These are phyloP conservation scores for Linum tenue DNA, from an alignment of 345 rosid genomes.

Conservation along the genomic window DNA sequence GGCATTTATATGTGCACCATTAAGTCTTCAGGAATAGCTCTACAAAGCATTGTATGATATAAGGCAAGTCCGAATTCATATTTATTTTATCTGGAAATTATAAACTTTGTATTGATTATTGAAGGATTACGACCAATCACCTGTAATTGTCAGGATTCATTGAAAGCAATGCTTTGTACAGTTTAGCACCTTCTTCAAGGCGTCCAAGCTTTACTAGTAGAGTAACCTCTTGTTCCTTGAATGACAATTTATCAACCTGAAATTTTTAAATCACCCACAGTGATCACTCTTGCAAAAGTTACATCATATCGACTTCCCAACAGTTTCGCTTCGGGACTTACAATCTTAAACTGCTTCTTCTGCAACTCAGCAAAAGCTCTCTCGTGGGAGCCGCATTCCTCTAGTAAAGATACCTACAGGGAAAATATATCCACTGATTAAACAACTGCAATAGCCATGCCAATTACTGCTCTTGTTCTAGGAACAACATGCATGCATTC, in stretches of 20 bases:
- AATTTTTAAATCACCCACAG: conserved; percentile 14
- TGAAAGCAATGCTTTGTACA: conserved; percentile 61
- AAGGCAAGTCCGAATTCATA: no score
- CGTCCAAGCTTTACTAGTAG: conserved; percentile 66
- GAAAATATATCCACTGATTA: conserved; percentile 2
- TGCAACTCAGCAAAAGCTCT: conserved; percentile 78
- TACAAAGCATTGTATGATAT: no score
- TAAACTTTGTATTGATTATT: no score
- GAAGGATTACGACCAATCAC: conserved; percentile 22
- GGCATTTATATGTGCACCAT: no score
- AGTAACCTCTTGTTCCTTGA: conserved; percentile 82
- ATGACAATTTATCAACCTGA: conserved; percentile 81
- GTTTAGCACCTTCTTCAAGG: conserved; percentile 65
- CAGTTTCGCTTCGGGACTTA: conserved; percentile 26
- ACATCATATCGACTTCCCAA: neutral
- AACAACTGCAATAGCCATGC: neutral
- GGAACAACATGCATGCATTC: neutral
- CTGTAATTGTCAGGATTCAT: conserved; percentile 98
- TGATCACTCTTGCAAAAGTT: conserved; percentile 12
- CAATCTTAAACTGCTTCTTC: conserved; percentile 68
- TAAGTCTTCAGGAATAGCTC: no score
- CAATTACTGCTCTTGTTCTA: neutral
- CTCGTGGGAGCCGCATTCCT: conserved; percentile 62
- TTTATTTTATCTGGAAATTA: no score
- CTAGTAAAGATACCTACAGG: conserved; percentile 73